Evolutionary conservation across 495 filamentous ascomycete species (phyloP), one percentile per base, ranked within the genome.

Genomic region (Astrothelium macrocarpum): DNA sequence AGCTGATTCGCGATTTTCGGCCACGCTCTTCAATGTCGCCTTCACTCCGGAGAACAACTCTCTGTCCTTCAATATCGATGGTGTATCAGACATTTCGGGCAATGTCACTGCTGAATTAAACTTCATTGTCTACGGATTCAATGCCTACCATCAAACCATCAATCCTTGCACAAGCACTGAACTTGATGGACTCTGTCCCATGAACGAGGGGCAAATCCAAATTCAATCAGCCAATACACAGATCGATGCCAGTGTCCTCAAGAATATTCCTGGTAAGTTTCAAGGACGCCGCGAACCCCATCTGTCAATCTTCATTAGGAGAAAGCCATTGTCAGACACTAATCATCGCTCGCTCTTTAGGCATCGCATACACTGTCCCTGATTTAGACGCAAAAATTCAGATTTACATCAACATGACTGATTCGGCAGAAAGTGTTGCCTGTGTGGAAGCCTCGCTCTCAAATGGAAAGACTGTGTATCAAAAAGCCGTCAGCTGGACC

Each of bases 381-480:
- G 94, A 98, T 75, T 82, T 97, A 20, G 94, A 98, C 72, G 94
- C 90, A n/a, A 85, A 80, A 32, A 87, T 96, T 39, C 82, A 82
- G 65, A 84, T 98, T 62, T 83, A 82, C 66, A 87, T 98, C 79
- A 95, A 88, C 72, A 77, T 72, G 12, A 82, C 78, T 0, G 71
- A 76, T 5, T 79, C 79, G 7, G 75, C 79, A 5, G 73, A 82
- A 59, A 86, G 79, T 63, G 83, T 97, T 45, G 89, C 94, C 65
- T 98, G 94, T 71, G 83, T 98, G 5, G 87, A 96, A 75, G 93
- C 92, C 4, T 79, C 84, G 62, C 81, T 98, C 53, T 96, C 91
- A 34, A 98, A 97, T 69, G 88, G 89, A 65, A 90, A 96, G 75
- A 95, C 93, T 2, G 93, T 97, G 45, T 85, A 97, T 67, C 86